Base-by-base conservation (phyloP, 192 early-diverging fungal genomes). In the Pilaira anomala region DNA sequence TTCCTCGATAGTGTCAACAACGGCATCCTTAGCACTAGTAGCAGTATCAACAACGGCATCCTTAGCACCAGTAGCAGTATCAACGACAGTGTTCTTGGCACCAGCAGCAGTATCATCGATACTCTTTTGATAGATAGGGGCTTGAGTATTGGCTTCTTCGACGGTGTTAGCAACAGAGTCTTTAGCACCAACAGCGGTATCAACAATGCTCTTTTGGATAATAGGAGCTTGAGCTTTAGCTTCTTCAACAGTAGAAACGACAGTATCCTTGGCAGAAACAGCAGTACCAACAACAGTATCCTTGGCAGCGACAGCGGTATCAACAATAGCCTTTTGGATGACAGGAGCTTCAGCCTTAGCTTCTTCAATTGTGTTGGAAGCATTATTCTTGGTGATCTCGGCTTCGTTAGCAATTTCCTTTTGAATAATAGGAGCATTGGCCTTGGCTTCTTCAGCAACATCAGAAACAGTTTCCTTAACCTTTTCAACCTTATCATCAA, bases 1-100 rank as follows among this genome's bases (percentile, higher is more conserved):
- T n/a, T n/a, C 60, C 12, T 48, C 28, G 11, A 48, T 48, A 19
- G 44, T 48, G 24, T 61, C 60, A 36, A 33, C 60, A 29, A 26
- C 48, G 8, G 60, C 4, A 28, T 50, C 39, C 16, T 18, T 26
- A 30, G 52, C 29, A 54, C 12, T 40, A 12, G 52, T 14, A 33
- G 28, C 30, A 62, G 1, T 7, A 21, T 62, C 33, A 29, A 13
- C 46, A 9, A 30, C 21, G n/a, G 24, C 18, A 16, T 62, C 33
- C 7, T 25, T 26, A 18, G 41, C 41, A 45, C 11, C 28, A 1
- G 19, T 21, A 3, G 21, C 56, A 45, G 53, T 14, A 6, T 30
- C 30, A n/a, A 55, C 16, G 18, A 8, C 29, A 3, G 28, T 18
- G 14, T 55, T 55, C 9, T 33, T 33, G 30, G 30, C 8, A 13